A percentile compares a stretch with the other conserved stretches of the same genome.
These are phyloP conservation scores for Herpetomonas samuelpessoai DNA, from an alignment of 208 protist species.

Conservation along the genomic window DNA sequence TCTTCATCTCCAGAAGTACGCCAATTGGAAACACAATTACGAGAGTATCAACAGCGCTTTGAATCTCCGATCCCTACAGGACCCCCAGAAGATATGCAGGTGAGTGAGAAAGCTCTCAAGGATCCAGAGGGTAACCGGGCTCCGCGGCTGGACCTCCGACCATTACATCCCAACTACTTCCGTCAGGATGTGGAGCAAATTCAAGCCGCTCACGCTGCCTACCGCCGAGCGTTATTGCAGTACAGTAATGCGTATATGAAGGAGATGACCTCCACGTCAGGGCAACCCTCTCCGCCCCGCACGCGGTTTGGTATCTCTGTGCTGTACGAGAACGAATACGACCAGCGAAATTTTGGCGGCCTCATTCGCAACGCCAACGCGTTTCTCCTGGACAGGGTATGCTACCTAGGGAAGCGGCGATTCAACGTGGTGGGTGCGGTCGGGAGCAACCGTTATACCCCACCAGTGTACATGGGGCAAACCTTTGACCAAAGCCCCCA, in stretches of 20 bases:
- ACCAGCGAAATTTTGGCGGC: constrained; percentile 86
- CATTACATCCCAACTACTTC: constrained; percentile 40
- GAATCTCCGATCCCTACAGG: neutral
- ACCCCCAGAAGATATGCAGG: neutral
- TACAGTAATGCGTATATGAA: constrained; percentile 17
- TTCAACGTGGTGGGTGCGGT: constrained; percentile 81
- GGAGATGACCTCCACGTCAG: neutral
- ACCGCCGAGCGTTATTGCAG: constrained; percentile 31
- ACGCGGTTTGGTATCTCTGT: constrained; percentile 70
- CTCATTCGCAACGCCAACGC: constrained; percentile 86
- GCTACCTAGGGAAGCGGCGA: constrained; percentile 76
- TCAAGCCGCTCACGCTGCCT: constrained; percentile 10
- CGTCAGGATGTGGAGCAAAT: constrained; percentile 10
- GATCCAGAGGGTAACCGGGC: constrained; percentile 13
- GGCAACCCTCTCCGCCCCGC: neutral
- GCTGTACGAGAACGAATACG: constrained; percentile 82
- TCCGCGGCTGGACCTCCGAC: constrained; percentile 64
- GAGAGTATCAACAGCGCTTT: neutral
- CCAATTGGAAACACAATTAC: too few relatives aligned
- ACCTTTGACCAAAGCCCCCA: neutral
- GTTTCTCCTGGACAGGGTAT: constrained; percentile 80
- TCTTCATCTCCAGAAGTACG: too few relatives aligned
- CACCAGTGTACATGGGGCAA: constrained; percentile 53
- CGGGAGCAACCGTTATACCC: constrained; percentile 83
- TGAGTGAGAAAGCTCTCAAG: neutral